Conservation (phyloP, 2,329 filamentous ascomycete species). For the Harringtonia aguacate region DNA sequence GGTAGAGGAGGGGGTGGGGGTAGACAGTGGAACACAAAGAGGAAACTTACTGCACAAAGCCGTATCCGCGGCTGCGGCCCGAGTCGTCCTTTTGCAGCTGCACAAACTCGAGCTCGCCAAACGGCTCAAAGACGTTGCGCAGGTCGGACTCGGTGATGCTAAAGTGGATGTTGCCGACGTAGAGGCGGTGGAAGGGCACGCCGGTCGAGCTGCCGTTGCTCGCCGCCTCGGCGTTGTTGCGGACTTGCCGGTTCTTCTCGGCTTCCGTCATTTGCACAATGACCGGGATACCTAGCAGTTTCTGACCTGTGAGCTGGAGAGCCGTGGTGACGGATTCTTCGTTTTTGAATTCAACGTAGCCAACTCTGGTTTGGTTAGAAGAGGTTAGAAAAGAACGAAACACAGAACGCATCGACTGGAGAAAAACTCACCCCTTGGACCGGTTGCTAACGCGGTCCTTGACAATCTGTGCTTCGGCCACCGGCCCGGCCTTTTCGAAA, state of each 20-base stretch:
- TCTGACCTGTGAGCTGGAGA: conserved; percentile 96
- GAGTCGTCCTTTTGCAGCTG: conserved; percentile 94
- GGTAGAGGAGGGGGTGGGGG: too few relatives aligned
- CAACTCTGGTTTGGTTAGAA: conserved; percentile 53
- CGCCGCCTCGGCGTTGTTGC: conserved; percentile 54
- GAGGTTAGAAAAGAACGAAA: not conserved
- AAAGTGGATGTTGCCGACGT: conserved; percentile 99
- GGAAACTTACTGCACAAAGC: conserved; percentile 85
- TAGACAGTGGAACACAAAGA: conserved; percentile 24
- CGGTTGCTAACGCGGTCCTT: conserved; percentile 94
- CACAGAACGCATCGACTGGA: not conserved
- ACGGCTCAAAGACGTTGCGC: conserved; percentile 93
- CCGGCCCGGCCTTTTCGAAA: conserved; percentile 88
- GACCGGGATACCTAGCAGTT: conserved; percentile 95
- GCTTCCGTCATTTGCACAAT: conserved; percentile 98
- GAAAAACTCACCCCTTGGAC: conserved; percentile 74
- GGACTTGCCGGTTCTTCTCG: conserved; percentile 96
- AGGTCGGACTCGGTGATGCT: conserved; percentile 95
- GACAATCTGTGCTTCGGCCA: conserved; percentile 96
- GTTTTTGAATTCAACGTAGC: conserved; percentile 97
- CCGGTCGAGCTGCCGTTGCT: conserved; percentile 60
- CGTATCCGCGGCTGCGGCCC: conserved; percentile 85
- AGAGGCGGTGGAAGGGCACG: conserved; percentile 93
- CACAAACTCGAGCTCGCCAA: conserved; percentile 94
- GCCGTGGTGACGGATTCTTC: conserved; percentile 90